Base-by-base conservation (phyloP, 345 rosid genomes). In the Atalantia buxifolia region DNA sequence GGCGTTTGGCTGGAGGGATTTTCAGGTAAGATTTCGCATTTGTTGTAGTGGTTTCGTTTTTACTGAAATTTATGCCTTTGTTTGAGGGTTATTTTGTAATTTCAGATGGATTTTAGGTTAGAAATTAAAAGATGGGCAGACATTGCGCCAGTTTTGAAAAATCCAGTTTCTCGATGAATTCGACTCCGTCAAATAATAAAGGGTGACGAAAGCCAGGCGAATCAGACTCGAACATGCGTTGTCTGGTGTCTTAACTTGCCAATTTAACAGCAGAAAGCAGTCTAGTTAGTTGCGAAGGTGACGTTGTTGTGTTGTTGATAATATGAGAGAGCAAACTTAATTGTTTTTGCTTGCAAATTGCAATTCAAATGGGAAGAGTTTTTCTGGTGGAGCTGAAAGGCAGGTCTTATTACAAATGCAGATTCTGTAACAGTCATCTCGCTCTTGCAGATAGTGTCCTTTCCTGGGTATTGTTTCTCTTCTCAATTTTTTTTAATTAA, bases 391-490 rank as follows among this genome's bases (percentile, higher is more conserved):
- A 83, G 71, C 72, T 85, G 59, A 85, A 72, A 9, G 77, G 81
- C 53, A 70, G 79, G 42, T 72, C 78, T 31, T 72, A 21, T 55
- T 83, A 81, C 77, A 74, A 83, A 6, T 87, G 88, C 90, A 65
- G 83, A 71, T 80, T 72, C 71, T 87, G 88, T 60, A 75, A 81
- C 62, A 76, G 75, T 53, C 85, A 82, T 76, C 84, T 87, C 60
- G 90, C 90, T 65, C 87, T 83, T 40, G 81, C 71, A 8, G 87
- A 80, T 27, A 84, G 80, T 74, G 75, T 87, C 36, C 74, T 85
- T 66, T 85, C 85, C 16, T 74, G 83, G 84, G 90, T 83, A 78
- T 61, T 6, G 50, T 12, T 35, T 63, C 30, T 28, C 66, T 42
- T 45, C 35, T 57, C 19, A 7, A 12, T 1, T 19, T 72, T 13